A percentile compares a stretch with the other conserved stretches of the same genome.
phyloP scores from a whole-genome alignment of 495 filamentous ascomycete genomes.

The Paragyromitra xinjiangensis region DNA sequence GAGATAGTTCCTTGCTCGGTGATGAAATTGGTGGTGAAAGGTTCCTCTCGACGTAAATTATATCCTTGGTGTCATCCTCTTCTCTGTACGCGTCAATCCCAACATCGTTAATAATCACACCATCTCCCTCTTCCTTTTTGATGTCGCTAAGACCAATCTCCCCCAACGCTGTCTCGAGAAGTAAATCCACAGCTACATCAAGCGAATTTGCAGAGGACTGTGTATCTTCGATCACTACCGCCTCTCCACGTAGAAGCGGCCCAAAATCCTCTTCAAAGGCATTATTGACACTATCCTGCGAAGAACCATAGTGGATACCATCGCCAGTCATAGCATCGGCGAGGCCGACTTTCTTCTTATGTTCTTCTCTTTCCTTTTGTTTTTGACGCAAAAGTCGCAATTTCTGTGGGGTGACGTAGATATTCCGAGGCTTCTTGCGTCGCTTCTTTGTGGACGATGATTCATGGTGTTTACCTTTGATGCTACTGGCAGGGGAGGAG shows the following conservation, averaged over 20 bases:
- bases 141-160: constrained; percentile 30
- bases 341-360: constrained; percentile 45
- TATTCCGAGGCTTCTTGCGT: constrained; percentile 52
- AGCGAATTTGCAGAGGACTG: constrained; percentile 31
- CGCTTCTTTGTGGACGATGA: constrained; percentile 41
- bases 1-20: constrained; percentile 27
- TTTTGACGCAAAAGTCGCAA: constrained; percentile 46
- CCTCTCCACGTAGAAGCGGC: constrained; percentile 36
- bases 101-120: neutral
- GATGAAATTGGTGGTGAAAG: constrained; percentile 12
- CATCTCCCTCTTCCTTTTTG: constrained; percentile 24
- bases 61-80: neutral
- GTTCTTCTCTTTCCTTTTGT: constrained; percentile 50
- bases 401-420: constrained; percentile 48
- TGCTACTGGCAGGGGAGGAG: constrained; percentile 35
- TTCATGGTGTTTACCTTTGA: constrained; percentile 48
- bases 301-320: constrained; percentile 45
- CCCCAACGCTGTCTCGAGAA: constrained; percentile 42
- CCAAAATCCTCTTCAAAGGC: constrained; percentile 52
- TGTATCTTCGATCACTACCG: constrained; percentile 37
- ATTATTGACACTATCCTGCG: constrained; percentile 41
- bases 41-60: neutral
- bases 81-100: constrained; percentile 8
- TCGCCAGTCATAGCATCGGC: constrained; percentile 42
- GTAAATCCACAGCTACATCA: constrained; percentile 46